A percentile compares a stretch with the other conserved stretches of the same genome.
phyloP scores from a whole-genome alignment of 768 basidiomycete species.

The Hericium erinaceus region DNA sequence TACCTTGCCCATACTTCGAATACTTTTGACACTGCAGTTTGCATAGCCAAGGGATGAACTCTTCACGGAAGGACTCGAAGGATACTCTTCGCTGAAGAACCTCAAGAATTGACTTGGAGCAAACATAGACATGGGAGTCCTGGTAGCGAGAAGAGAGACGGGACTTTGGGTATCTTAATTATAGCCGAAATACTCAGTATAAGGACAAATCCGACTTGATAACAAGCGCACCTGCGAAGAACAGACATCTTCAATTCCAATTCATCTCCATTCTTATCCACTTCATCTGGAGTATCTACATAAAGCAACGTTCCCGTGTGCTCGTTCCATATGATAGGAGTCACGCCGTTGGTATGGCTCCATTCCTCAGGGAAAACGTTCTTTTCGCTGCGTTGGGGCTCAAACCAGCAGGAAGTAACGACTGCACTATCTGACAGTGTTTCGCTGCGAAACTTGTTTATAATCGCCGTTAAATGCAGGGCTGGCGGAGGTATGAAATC shows the following conservation, averaged over 20 bases:
- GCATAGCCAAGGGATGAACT: conserved; percentile 89
- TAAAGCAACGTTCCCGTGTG: conserved; percentile 56
- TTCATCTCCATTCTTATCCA: conserved; percentile 61
- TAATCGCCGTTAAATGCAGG: conserved; percentile 56
- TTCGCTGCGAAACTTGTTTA: conserved; percentile 80
- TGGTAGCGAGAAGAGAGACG: conserved; percentile 58
- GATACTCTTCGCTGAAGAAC: conserved; percentile 56
- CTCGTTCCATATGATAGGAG: conserved; percentile 63
- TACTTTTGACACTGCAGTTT: conserved; percentile 73
- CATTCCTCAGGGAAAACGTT: conserved; percentile 54
- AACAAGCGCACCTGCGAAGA: conserved; percentile 47
- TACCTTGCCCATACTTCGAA: conserved; percentile 52
- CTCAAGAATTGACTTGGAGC: conserved; percentile 65
- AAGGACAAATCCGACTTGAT: conserved; percentile 5
- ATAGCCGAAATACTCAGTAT: background rate
- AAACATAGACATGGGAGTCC: conserved; percentile 91
- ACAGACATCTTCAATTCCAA: conserved; percentile 69
- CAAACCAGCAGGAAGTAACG: conserved; percentile 61
- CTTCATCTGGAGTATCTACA: conserved; percentile 60
- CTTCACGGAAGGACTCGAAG: conserved; percentile 79
- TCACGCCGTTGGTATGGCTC: conserved; percentile 36
- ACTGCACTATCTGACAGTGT: conserved; percentile 52
- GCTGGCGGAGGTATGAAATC: conserved; percentile 78
- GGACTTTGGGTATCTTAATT: conserved; percentile 56
- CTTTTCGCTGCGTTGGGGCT: conserved; percentile 42